Evolutionary conservation across 202 grass and related monocot species (phyloP), one percentile per base, ranked within the genome.

Genomic region (Panicum hallii): DNA sequence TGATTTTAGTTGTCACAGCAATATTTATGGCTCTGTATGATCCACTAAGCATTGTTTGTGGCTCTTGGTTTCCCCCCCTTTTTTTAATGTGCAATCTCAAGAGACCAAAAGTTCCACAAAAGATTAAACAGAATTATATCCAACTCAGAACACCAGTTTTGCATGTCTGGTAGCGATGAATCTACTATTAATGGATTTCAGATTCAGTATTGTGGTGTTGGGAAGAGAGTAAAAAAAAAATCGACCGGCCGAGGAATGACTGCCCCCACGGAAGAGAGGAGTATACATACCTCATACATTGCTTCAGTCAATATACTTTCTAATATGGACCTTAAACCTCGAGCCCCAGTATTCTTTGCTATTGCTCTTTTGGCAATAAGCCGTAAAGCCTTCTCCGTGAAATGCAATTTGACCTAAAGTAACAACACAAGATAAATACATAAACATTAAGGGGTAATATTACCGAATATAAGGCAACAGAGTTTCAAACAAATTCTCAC

Each of bases 321-420:
- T 81, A 93, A 80, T 73, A 93, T 93, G 26, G 91, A 90, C 79
- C 91, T 85, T 75, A 93, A 49, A 71, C 91, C 91, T 77, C 91
- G 83, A 84, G 91, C 91, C 5, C 91, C 91, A 57, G 88, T 93
- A 63, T 93, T 90, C 77, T 93, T 93, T 11, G 36, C 41, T 78
- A 84, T 84, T 84, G 91, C 91, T 88, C 77, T 93, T 73, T 93
- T 88, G 23, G 91, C 75, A 86, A 93, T 86, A 73, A 93, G 86
- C 8, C 74, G 61, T 60, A 93, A 90, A 76, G 88, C 83, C 52
- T 86, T 88, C 67, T 84, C 83, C n/a, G 79, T 90, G 72, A 93
- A 93, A 88, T 93, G 91, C 63, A 93, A 56, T 77, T 90, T 93
- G 23, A 93, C 91, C 91, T 93, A 53, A 36, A 82, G 70, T n/a